Evolutionary conservation across 31 red algal genomes (phyloP).

Genomic region (Asparagopsis taxiformis): DNA sequence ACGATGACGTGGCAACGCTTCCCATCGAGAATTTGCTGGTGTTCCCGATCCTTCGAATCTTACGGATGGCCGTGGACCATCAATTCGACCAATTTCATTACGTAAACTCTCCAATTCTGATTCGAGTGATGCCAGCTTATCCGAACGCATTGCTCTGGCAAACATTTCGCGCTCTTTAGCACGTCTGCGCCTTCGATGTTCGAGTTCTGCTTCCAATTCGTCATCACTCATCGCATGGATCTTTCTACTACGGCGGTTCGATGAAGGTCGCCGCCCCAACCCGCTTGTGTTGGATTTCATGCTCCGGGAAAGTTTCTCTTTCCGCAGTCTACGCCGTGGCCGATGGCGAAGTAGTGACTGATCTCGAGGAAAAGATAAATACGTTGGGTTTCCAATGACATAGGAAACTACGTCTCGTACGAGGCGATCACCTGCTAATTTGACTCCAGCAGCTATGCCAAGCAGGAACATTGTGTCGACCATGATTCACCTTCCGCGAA

Average conservation of each 20-base stretch:
- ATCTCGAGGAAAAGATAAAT: no score
- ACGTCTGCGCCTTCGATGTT: slow-evolving; percentile 1
- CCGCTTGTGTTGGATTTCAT: slow-evolving; percentile 22
- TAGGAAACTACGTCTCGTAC: slow-evolving; percentile 21
- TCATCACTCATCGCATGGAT: slow-evolving; percentile 31
- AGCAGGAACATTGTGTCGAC: slow-evolving; percentile 46
- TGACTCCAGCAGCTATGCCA: slow-evolving; percentile 18
- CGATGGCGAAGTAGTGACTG: no score
- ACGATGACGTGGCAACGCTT: slow-evolving; percentile 14
- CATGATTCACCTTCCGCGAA: no score
- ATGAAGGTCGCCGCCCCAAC: slow-evolving; percentile 8
- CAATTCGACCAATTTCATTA: slow-evolving; percentile 24
- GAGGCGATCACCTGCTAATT: neutral
- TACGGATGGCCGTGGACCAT: neutral
- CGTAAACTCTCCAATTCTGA: slow-evolving; percentile 20
- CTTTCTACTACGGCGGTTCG: slow-evolving; percentile 17
- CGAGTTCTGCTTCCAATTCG: slow-evolving; percentile 48
- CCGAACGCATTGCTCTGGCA: slow-evolving; percentile 13
- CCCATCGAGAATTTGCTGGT: slow-evolving; percentile 11
- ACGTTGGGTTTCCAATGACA: slow-evolving; percentile 10
- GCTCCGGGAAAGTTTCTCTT: slow-evolving; percentile 31
- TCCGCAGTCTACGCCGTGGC: no score
- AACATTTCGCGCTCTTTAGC: slow-evolving; percentile 28
- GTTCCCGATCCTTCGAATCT: neutral
- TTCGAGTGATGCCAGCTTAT: slow-evolving; percentile 31